Evolutionary conservation across 1,139 yeast species (phyloP).

Genomic region (Geotrichum phurueaensis): DNA sequence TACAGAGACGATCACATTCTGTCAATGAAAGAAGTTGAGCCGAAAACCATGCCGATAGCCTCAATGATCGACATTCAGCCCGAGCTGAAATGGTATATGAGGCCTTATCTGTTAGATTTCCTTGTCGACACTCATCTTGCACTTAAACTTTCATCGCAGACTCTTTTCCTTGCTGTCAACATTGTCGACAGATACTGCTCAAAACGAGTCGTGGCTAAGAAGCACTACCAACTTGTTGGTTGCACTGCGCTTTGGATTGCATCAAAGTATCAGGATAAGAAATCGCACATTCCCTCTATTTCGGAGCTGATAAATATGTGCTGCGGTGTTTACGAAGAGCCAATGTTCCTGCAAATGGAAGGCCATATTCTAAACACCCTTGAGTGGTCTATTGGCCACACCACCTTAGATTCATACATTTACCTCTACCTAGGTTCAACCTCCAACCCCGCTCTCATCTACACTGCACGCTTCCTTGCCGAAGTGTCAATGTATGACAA

Average conservation of each 20-base stretch:
- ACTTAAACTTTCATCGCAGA: slow-evolving; percentile 72
- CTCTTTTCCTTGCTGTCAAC: slow-evolving; percentile 73
- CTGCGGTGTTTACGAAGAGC: slow-evolving; percentile 77
- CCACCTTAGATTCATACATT: slow-evolving; percentile 40
- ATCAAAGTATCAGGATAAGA: slow-evolving; percentile 89
- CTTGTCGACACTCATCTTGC: slow-evolving; percentile 76
- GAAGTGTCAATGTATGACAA: slow-evolving; percentile 74
- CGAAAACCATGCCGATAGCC: slow-evolving; percentile 32
- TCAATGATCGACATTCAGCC: slow-evolving; percentile 88
- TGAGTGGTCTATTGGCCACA: slow-evolving; percentile 75
- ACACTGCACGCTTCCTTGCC: slow-evolving; percentile 58
- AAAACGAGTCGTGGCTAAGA: slow-evolving; percentile 81
- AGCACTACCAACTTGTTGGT: slow-evolving; percentile 89
- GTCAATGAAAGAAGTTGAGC: slow-evolving; percentile 35
- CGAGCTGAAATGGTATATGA: slow-evolving; percentile 88
- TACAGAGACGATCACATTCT: slow-evolving; percentile 35
- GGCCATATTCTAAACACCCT: slow-evolving; percentile 79
- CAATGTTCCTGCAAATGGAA: slow-evolving; percentile 95
- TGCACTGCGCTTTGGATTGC: slow-evolving; percentile 96
- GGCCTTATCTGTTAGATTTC: slow-evolving; percentile 82
- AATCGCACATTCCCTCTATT: slow-evolving; percentile 76
- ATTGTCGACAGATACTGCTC: slow-evolving; percentile 90
- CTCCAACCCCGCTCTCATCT: slow-evolving; percentile 26
- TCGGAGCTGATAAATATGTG: slow-evolving; percentile 73
- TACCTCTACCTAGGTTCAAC: slow-evolving; percentile 28